phyloP scores from a whole-genome alignment of 495 filamentous ascomycete species.

The Trichocladium antarcticum region DNA sequence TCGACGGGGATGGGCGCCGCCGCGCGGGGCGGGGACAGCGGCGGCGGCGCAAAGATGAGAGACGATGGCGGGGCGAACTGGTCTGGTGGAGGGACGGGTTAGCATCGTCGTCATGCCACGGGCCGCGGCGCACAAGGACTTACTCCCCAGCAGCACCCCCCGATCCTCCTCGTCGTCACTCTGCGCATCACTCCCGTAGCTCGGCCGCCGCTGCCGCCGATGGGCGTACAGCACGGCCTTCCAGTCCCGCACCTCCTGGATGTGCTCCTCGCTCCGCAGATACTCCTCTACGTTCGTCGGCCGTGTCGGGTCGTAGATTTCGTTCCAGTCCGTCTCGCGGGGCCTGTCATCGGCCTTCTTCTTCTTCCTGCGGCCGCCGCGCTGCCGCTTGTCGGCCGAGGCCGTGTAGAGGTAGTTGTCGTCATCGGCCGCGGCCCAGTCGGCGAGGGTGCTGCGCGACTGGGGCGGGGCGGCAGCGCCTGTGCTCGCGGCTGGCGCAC shows the following conservation, averaged over 20 bases:
- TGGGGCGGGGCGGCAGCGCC: constrained; percentile 34
- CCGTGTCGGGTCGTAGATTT: constrained; percentile 75
- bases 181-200: constrained; percentile 47
- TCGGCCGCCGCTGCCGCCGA: constrained; percentile 37
- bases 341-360: constrained; percentile 56
- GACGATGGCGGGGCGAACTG: constrained; percentile 60
- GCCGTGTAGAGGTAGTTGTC: constrained; percentile 51
- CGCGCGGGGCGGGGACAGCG: constrained; percentile 37
- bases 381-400: constrained; percentile 51
- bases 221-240: constrained; percentile 75
- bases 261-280: constrained; percentile 71
- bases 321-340: constrained; percentile 73
- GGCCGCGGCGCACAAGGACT: constrained; percentile 6
- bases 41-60: constrained; percentile 65
- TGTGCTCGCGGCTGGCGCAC: constrained; percentile 11
- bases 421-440: constrained; percentile 63
- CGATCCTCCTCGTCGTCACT: constrained; percentile 47
- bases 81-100: constrained; percentile 32
- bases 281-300: constrained; percentile 87
- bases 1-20: constrained; percentile 38
- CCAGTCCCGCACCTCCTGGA: constrained; percentile 74
- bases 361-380: constrained; percentile 77
- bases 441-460: constrained; percentile 61
- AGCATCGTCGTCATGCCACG: constrained; percentile 7
- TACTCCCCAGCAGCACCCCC: constrained; percentile 42